Evolutionary conservation across 225 moss, liverwort and hornwort species (phyloP), one percentile per base, ranked within the genome.

Genomic region (Marchantia paleacea): DNA sequence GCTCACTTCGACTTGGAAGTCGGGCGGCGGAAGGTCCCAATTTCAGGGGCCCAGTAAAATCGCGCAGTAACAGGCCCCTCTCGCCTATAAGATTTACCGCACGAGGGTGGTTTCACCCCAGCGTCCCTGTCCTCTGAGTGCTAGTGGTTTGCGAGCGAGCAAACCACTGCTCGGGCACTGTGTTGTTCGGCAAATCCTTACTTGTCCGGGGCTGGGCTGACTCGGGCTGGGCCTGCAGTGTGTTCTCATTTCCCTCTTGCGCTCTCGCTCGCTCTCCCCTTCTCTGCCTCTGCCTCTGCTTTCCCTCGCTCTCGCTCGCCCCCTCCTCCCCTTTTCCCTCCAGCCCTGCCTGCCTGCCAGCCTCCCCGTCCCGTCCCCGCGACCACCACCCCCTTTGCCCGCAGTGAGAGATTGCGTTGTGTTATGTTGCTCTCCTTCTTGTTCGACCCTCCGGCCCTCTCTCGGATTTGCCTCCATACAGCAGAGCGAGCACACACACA

Each of bases 401-500:
- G 24, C 48, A 12, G 29, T 18, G 22, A 53, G 29, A 66, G 54
- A 47, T 26, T 69, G 12, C 52, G 24, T 69, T 48, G 53, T 79
- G 4, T 52, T 67, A 54, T 28, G 25, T 20, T 80, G 50, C 24
- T 55, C 28, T 25, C 15, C 69, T 67, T 80, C 79, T 67, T 70
- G 47, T 51, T 67, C 70, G n/a, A 14, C 28, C 47, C 69, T 67
- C 24, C 39, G 62, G 13, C 57, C 57, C 30, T 72, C 39, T 30
- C 72, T 73, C 3, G 30, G n/a, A 58, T 49, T 50, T 28, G 31
- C 25, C 55, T 12, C 11, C 28, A 5, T 30, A 26, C 12, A 48
- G 8, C 8, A 29, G 12, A 10, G n/a, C 62, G 6, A 62, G 62
- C 18, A n/a, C 19, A 3, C 57, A 3, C n/a, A 15, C 29, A 55